Conservation (phyloP, 106 monocot species). For the Acorus calamus region DNA sequence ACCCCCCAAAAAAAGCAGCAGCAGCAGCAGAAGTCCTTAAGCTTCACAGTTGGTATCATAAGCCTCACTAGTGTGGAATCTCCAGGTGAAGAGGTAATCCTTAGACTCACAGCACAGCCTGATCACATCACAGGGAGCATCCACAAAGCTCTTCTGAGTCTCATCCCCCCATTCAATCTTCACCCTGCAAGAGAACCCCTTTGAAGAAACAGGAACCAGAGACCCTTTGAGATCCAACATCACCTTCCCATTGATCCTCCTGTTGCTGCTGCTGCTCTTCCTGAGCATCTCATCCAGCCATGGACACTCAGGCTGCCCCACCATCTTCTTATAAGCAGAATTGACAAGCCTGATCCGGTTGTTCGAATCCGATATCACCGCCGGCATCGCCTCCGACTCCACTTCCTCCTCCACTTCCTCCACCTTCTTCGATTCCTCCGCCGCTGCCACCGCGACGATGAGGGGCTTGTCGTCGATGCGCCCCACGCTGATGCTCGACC, state of each 20-base stretch:
- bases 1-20: too few relatives aligned
- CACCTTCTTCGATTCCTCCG: constrained; percentile 15
- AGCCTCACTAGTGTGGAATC: neutral
- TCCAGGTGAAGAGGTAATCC: constrained; percentile 67
- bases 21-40: too few relatives aligned
- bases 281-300: constrained; percentile 43
- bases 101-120: constrained; percentile 44
- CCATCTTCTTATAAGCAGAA: constrained; percentile 37
- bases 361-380: constrained; percentile 65
- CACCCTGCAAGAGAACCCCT: constrained; percentile 58
- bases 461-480: constrained; percentile 13
- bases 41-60: too few relatives aligned
- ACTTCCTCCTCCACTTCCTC: constrained; percentile 69
- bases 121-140: constrained; percentile 50
- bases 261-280: constrained; percentile 3
- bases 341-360: constrained; percentile 74
- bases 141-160: constrained; percentile 38
- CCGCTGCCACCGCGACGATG: neutral
- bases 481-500: constrained; percentile 61
- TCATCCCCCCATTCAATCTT: constrained; percentile 69
- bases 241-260: constrained; percentile 54
- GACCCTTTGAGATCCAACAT: constrained; percentile 40
- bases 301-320: constrained; percentile 57
- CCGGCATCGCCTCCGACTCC: constrained; percentile 58
- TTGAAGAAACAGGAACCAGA: constrained; percentile 10